Evolutionary conservation across 2,329 filamentous ascomycete genomes (phyloP).

Genomic region (Trichoderma lentiforme): DNA sequence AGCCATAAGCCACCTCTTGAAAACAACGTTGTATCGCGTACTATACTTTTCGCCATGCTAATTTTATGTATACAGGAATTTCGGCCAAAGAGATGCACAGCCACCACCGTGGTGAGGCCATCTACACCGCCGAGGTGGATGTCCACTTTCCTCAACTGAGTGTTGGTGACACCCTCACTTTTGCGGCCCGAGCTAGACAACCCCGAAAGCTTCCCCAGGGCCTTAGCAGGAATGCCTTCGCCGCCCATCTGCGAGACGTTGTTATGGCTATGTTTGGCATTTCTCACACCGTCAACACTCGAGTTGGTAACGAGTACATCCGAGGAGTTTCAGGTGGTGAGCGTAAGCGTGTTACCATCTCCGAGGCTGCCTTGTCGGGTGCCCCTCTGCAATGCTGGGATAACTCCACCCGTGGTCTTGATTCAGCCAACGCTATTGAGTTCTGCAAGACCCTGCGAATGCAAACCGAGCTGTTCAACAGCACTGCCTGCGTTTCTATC

Average conservation of each 20-base stretch:
- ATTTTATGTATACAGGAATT: constrained; percentile 45
- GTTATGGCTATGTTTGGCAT: constrained; percentile 76
- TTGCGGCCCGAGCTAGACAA: constrained; percentile 68
- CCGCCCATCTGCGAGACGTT: constrained; percentile 64
- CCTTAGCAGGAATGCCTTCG: constrained; percentile 51
- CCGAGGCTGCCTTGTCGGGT: constrained; percentile 57
- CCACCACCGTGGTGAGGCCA: constrained; percentile 76
- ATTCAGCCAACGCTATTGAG: constrained; percentile 72
- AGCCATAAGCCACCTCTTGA: background rate
- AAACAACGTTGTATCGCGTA: background rate
- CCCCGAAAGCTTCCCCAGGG: constrained; percentile 60
- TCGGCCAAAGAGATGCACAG: constrained; percentile 71
- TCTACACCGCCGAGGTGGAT: constrained; percentile 83
- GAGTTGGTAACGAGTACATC: constrained; percentile 71
- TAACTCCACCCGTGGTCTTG: constrained; percentile 70
- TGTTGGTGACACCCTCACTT: constrained; percentile 75
- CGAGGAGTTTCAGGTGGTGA: constrained; percentile 74
- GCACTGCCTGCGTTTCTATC: constrained; percentile 67
- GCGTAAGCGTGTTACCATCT: constrained; percentile 63
- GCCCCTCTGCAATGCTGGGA: constrained; percentile 65
- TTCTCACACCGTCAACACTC: constrained; percentile 67
- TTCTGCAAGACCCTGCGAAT: constrained; percentile 69
- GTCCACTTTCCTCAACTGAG: constrained; percentile 75
- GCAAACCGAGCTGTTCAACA: constrained; percentile 63
- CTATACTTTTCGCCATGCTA: background rate